phyloP scores from a whole-genome alignment of 2,329 filamentous ascomycete species.

The Alternaria gaisen region DNA sequence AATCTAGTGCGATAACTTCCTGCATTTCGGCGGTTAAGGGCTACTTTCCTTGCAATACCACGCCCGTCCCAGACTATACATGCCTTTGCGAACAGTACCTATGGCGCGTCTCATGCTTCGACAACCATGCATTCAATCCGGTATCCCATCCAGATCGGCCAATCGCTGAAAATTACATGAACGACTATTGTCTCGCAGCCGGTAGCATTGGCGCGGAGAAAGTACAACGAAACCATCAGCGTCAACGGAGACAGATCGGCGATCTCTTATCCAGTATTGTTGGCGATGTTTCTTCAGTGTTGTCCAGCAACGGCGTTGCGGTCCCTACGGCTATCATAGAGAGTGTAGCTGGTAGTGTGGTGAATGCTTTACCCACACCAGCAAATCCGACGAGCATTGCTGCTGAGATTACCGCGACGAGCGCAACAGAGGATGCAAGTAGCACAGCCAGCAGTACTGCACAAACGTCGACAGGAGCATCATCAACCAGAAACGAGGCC shows the following conservation, averaged over 20 bases:
- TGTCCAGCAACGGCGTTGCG: conserved; percentile 12
- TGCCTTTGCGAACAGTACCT: conserved; percentile 25
- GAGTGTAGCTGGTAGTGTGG: conserved; percentile 7
- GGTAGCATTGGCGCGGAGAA: conserved; percentile 10
- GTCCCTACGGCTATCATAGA: conserved; percentile 11
- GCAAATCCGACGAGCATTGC: conserved; percentile 7
- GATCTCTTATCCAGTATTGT: conserved; percentile 20
- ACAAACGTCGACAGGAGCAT: neutral
- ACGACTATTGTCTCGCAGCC: conserved; percentile 15
- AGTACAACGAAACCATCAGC: conserved; percentile 11
- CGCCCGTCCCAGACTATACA: conserved; percentile 3
- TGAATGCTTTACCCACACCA: conserved; percentile 2
- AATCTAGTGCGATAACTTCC: conserved; percentile 13
- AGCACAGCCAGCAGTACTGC: neutral
- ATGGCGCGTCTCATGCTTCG: conserved; percentile 24
- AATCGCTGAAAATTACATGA: neutral
- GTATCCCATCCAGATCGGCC: conserved; percentile 6
- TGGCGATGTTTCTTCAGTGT: conserved; percentile 17
- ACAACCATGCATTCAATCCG: conserved; percentile 17
- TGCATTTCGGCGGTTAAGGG: conserved; percentile 13
- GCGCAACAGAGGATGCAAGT: neutral
- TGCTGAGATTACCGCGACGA: conserved; percentile 1
- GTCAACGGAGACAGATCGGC: conserved; percentile 18
- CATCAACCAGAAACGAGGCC: conserved; percentile 1
- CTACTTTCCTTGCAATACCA: conserved; percentile 15